Conservation (phyloP, 73 alveolate genomes). For the Paramecium tetraurelia region DNA sequence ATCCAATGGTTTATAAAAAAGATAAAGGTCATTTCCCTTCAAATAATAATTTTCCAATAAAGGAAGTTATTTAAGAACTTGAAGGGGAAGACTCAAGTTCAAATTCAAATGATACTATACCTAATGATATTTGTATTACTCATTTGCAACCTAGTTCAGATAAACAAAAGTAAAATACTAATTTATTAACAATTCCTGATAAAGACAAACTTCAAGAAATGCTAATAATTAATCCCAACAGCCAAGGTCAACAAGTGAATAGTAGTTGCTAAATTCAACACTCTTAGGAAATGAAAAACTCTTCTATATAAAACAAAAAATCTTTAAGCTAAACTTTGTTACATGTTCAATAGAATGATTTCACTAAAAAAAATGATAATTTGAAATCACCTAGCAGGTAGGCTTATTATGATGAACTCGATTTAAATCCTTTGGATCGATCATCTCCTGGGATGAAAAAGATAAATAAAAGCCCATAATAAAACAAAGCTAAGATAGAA, state of each 20-base stretch:
- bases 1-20: background rate
- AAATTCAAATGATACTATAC: background rate
- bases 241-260: background rate
- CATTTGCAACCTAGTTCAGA: background rate
- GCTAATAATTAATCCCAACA: background rate
- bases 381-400: background rate
- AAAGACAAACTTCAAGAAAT: background rate
- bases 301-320: background rate
- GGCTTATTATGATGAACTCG: background rate
- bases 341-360: background rate
- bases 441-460: background rate
- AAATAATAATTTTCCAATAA: background rate
- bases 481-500: background rate
- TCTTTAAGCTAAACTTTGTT: background rate
- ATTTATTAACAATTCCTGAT: background rate
- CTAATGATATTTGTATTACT: background rate
- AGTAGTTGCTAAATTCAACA: background rate
- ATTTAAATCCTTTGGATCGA: background rate
- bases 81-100: background rate
- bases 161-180: background rate
- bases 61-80: background rate
- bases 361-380: background rate
- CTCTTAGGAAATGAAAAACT: background rate
- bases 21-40: background rate
- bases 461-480: background rate